A percentile compares a stretch with the other conserved stretches of the same genome.
phyloP scores from a whole-genome alignment of 2,329 filamentous ascomycete genomes.

The Fusarium sp. region DNA sequence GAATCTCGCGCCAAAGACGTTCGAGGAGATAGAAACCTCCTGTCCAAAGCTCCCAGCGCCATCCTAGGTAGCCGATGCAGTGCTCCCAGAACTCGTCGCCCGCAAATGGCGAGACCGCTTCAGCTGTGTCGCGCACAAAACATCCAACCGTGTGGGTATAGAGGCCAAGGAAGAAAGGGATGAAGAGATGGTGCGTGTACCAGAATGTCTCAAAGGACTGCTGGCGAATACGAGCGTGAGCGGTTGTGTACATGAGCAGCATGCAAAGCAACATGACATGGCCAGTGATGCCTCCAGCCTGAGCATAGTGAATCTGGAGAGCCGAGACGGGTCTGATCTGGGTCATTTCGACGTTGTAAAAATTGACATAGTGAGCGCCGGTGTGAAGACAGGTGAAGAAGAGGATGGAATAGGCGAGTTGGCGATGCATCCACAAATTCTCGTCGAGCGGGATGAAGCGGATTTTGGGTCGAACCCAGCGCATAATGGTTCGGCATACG shows the following conservation, averaged over 20 bases:
- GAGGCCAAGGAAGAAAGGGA: constrained; percentile 90
- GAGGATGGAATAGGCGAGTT: constrained; percentile 89
- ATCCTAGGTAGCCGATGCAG: constrained; percentile 94
- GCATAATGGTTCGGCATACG: constrained; percentile 91
- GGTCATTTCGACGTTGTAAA: constrained; percentile 90
- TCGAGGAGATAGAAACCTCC: constrained; percentile 88
- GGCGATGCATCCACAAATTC: constrained; percentile 95
- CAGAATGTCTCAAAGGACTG: constrained; percentile 99
- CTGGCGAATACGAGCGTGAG: constrained; percentile 91
- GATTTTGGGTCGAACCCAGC: constrained; percentile 85
- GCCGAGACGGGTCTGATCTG: constrained; percentile 84
- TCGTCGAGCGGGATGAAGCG: constrained; percentile 94
- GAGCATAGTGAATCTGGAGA: constrained; percentile 88
- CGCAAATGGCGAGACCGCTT: constrained; percentile 83
- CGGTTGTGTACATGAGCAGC: constrained; percentile 97
- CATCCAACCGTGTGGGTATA: constrained; percentile 97
- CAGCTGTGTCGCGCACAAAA: constrained; percentile 85
- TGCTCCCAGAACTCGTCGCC: constrained; percentile 85
- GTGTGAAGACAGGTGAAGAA: constrained; percentile 84
- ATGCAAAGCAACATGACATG: constrained; percentile 99
- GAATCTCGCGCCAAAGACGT: constrained; percentile 89
- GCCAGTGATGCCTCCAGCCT: constrained; percentile 91
- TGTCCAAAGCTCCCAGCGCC: constrained; percentile 93
- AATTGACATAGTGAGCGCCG: constrained; percentile 92
- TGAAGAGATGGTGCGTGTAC: constrained; percentile 99